Evolutionary conservation across 2,329 filamentous ascomycete species (phyloP), one percentile per base, ranked within the genome.

Genomic region (Alternaria burnsii): DNA sequence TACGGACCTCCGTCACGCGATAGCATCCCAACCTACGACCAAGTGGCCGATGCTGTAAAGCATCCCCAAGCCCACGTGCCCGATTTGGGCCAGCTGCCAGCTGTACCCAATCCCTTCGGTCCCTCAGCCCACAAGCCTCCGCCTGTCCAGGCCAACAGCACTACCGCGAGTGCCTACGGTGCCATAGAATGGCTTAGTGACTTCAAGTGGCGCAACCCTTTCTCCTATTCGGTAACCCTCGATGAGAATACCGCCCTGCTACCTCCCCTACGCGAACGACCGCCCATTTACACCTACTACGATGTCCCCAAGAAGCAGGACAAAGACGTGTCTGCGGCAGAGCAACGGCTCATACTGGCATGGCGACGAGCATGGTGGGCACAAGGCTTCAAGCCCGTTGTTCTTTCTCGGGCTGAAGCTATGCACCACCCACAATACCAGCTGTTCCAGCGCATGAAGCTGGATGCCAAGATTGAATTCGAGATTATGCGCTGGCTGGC

Each of bases 361-460:
- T 98, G 95, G 95, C 87, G 94, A 61, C 87, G 93, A 46, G 94
- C 94, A 3, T 98, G 94, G 93, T 98, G 93, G 92, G 93, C 94
- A 0, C 89, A 96, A 71, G 95, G 94, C 11, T 97, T 98, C 80
- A 88, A 85, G 63, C 94, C 95, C 0, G 84, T 95, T 8, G 91
- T 98, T 41, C 80, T 98, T 57, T 89, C 91, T 52, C 86, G 88
- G 16, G 88, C 86, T 1, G 94, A 98, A 75, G 93, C 94, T 18
- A 91, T 89, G 83, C 89, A 88, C 72, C 95, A 97, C 73, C 91
- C 91, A 1, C 80, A 91, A 20, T 97, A 94, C 75, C 84, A 88
- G 66, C 83, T 89, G 54, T 81, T 97, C 54, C 89, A 93, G 59
- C 73, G 73, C 44, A 64, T 80, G 67, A 74, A 78, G 60, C 66